phyloP scores from a whole-genome alignment of 768 basidiomycete genomes.

The Pleurotus cornucopiae region DNA sequence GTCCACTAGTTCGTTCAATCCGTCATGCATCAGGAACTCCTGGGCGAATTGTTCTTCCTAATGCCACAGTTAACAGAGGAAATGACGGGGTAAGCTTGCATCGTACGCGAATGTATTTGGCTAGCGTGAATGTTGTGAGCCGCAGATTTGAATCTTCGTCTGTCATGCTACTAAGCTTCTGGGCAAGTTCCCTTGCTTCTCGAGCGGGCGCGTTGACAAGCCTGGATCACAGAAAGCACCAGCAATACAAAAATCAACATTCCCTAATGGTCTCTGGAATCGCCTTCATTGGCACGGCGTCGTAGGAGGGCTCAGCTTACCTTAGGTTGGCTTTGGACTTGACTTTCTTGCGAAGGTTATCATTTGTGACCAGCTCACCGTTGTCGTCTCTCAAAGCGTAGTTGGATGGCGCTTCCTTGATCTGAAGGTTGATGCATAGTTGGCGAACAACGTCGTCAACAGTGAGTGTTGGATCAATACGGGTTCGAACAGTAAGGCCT shows the following conservation, averaged over 20 bases:
- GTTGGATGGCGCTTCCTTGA: slow-evolving; percentile 66
- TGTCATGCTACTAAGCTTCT: slow-evolving; percentile 51
- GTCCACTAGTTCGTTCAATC: slow-evolving; percentile 65
- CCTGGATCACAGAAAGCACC: slow-evolving; percentile 29
- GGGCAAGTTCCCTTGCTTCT: slow-evolving; percentile 74
- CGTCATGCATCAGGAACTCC: slow-evolving; percentile 72
- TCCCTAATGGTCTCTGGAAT: not conserved
- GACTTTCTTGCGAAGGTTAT: slow-evolving; percentile 81
- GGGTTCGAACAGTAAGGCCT: slow-evolving; percentile 70
- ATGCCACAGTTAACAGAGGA: not conserved
- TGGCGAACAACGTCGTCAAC: slow-evolving; percentile 85
- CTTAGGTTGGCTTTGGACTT: slow-evolving; percentile 73
- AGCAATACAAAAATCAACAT: slow-evolving; percentile 8
- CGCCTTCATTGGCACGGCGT: not conserved
- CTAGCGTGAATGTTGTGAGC: slow-evolving; percentile 71
- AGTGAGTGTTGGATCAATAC: slow-evolving; percentile 80
- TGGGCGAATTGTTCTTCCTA: slow-evolving; percentile 83
- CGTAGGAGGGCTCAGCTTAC: slow-evolving; percentile 34
- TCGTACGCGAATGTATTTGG: slow-evolving; percentile 69
- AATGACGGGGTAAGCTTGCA: slow-evolving; percentile 16
- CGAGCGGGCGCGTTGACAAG: slow-evolving; percentile 77
- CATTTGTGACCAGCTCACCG: slow-evolving; percentile 82
- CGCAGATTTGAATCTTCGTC: slow-evolving; percentile 55
- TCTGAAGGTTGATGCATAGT: slow-evolving; percentile 76
- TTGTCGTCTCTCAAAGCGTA: slow-evolving; percentile 81